These are phyloP conservation scores for Trametes meyenii DNA, from an alignment of 768 basidiomycete species.

Conservation along the genomic window DNA sequence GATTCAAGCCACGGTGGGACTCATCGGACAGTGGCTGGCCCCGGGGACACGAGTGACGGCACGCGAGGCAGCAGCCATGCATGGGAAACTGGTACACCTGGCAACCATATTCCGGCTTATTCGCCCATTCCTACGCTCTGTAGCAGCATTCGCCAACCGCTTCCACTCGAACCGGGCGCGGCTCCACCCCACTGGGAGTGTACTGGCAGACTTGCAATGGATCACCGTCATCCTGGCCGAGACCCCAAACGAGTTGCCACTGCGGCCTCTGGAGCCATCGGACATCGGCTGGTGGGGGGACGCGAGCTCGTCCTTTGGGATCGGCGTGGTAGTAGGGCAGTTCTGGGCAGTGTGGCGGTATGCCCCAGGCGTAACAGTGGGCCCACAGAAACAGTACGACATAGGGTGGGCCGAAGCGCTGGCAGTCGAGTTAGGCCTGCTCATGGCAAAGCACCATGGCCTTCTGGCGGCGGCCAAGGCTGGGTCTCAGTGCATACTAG, in stretches of 20 bases:
- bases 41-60: neutral
- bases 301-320: slow-evolving; percentile 39
- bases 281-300: slow-evolving; percentile 42
- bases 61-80: slow-evolving; percentile 31
- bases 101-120: slow-evolving; percentile 32
- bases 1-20: slow-evolving; percentile 1
- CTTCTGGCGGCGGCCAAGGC: neutral
- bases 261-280: slow-evolving; percentile 12
- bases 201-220: slow-evolving; percentile 33
- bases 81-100: slow-evolving; percentile 39
- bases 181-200: slow-evolving; percentile 6
- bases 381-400: slow-evolving; percentile 31
- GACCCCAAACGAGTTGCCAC: slow-evolving; percentile 28
- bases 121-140: slow-evolving; percentile 30
- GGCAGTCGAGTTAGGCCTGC: slow-evolving; percentile 40
- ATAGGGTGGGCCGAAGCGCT: slow-evolving; percentile 46
- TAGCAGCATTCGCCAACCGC: slow-evolving; percentile 26
- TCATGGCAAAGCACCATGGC: slow-evolving; percentile 8
- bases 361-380: slow-evolving; percentile 34
- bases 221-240: slow-evolving; percentile 17
- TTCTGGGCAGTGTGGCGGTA: slow-evolving; percentile 37
- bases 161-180: slow-evolving; percentile 26
- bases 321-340: slow-evolving; percentile 35
- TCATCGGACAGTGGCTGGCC: slow-evolving; percentile 22
- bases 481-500: slow-evolving; percentile 10